A percentile compares a stretch with the other conserved stretches of the same genome.
These are phyloP conservation scores for Fremontodendron californicum DNA, from an alignment of 345 rosid species.

Conservation along the genomic window DNA sequence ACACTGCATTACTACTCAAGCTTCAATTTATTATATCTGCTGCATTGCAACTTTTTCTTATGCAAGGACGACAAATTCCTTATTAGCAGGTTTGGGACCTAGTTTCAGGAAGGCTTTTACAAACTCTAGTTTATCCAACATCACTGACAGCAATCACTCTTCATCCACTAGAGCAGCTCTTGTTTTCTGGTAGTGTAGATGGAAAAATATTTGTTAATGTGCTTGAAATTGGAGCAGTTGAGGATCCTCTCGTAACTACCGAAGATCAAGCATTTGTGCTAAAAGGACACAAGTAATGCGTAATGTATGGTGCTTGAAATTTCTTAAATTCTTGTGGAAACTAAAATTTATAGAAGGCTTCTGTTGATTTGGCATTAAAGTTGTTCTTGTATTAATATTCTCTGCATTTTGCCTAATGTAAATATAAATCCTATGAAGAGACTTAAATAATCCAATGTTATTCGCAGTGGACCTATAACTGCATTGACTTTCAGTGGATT, in stretches of 20 bases:
- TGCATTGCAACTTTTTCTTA: background rate
- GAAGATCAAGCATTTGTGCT: constrained; percentile 32
- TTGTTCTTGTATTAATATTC: background rate
- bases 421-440: background rate
- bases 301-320: constrained; percentile 38
- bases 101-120: constrained; percentile 36
- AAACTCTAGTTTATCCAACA: constrained; percentile 32
- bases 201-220: constrained; percentile 40
- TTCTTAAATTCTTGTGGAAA: constrained; percentile 16
- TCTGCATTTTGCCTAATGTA: background rate
- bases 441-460: constrained; percentile 11
- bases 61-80: background rate
- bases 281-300: constrained; percentile 60
- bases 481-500: constrained; percentile 37
- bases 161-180: constrained; percentile 35
- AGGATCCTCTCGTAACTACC: constrained; percentile 26
- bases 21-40: background rate
- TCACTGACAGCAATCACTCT: constrained; percentile 40
- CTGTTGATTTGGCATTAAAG: background rate
- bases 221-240: constrained; percentile 27
- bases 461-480: constrained; percentile 40
- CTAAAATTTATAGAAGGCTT: background rate
- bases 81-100: constrained; percentile 45
- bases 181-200: constrained; percentile 40
- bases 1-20: background rate